Percentiles rank a stretch among this genome's conserved stretches.
Conservation (phyloP, 208 protist species). For the Acanthamoeba castellanii region DNA sequence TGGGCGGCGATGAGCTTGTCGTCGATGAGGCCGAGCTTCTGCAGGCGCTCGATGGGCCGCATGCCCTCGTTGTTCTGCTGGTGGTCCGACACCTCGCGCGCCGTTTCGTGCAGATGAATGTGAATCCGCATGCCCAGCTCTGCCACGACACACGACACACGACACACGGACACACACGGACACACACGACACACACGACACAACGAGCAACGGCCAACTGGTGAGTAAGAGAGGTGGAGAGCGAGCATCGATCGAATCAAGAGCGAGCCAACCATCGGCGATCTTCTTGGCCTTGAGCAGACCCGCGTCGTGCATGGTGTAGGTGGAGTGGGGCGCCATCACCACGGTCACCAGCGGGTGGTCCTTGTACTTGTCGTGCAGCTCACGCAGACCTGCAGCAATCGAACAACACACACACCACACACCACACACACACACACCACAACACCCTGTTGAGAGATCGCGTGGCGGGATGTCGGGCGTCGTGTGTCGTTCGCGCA, state of each 20-base stretch:
- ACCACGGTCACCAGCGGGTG: constrained; percentile 74
- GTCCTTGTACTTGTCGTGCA: constrained; percentile 71
- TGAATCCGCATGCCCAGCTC: constrained; percentile 75
- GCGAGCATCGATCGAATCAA: too few species aligned
- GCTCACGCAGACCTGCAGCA: constrained; percentile 8
- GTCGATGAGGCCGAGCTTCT: constrained; percentile 51
- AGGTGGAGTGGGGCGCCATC: constrained; percentile 85
- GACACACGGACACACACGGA: too few species aligned
- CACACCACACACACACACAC: too few species aligned
- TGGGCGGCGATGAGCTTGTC: constrained; percentile 82
- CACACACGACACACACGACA: background rate
- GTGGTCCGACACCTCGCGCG: constrained; percentile 76
- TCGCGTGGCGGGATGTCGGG: too few species aligned
- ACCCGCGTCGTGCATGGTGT: constrained; percentile 81
- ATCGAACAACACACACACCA: too few species aligned
- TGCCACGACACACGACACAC: background rate
- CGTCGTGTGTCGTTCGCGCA: background rate
- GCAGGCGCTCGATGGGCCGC: constrained; percentile 67
- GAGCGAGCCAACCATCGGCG: constrained; percentile 36
- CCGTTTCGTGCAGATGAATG: constrained; percentile 87
- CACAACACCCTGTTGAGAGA: too few species aligned
- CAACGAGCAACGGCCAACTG: too few species aligned
- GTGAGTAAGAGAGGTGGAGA: too few species aligned
- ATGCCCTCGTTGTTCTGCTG: constrained; percentile 3
- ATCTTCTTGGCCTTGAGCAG: constrained; percentile 76